These are phyloP conservation scores for Arachis stenosperma DNA, from an alignment of 306 rosid genomes.

Conservation along the genomic window DNA sequence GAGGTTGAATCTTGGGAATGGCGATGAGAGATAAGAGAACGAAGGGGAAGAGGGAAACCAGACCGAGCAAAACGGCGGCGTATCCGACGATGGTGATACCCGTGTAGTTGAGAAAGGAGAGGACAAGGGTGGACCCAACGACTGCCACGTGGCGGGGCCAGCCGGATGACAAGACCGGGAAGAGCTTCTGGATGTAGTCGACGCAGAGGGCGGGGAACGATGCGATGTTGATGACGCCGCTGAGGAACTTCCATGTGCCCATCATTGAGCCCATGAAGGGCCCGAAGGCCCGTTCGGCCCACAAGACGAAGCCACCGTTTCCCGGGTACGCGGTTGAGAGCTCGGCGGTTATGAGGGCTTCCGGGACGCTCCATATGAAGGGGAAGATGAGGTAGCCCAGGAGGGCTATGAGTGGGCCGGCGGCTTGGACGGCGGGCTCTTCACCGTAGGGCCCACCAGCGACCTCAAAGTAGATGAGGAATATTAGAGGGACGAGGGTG, in stretches of 20 bases:
- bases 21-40: slow-evolving; percentile 41
- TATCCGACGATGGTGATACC: slow-evolving; percentile 45
- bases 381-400: slow-evolving; percentile 48
- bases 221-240: slow-evolving; percentile 48
- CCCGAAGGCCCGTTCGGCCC: slow-evolving; percentile 50
- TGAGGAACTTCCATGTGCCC: slow-evolving; percentile 50
- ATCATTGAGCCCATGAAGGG: slow-evolving; percentile 43
- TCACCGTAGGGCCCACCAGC: slow-evolving; percentile 55
- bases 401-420: slow-evolving; percentile 45
- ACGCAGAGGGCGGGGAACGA: slow-evolving; percentile 46
- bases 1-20: slow-evolving; percentile 36
- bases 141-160: slow-evolving; percentile 41
- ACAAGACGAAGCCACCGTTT: slow-evolving; percentile 44
- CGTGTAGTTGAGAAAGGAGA: slow-evolving; percentile 40
- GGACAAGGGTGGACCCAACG: slow-evolving; percentile 15
- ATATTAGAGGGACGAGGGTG: slow-evolving; percentile 42
- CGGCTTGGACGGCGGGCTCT: slow-evolving; percentile 49
- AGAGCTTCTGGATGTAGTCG: slow-evolving; percentile 33
- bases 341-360: slow-evolving; percentile 47
- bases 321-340: slow-evolving; percentile 43
- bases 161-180: slow-evolving; percentile 37
- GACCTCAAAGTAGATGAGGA: slow-evolving; percentile 53
- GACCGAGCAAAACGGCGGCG: slow-evolving; percentile 18
- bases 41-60: slow-evolving; percentile 38
- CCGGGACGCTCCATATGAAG: slow-evolving; percentile 49